Conservation (phyloP, 2,329 filamentous ascomycete genomes). For the Calonectria hawksworthii region DNA sequence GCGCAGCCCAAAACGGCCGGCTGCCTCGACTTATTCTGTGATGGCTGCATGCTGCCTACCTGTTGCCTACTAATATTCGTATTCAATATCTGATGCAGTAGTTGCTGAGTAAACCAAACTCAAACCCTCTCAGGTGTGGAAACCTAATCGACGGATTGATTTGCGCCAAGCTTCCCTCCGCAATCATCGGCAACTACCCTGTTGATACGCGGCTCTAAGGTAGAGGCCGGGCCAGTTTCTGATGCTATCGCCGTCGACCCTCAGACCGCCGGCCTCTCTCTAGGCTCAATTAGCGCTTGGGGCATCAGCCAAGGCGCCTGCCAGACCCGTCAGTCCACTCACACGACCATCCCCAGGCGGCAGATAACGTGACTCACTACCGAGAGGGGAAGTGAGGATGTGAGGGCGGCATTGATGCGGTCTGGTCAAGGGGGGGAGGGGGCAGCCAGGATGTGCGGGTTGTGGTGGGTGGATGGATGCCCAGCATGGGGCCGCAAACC, state of each 20-base stretch:
- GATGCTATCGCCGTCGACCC: not conserved
- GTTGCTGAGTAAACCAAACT: slow-evolving; percentile 7
- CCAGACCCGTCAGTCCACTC: slow-evolving; percentile 15
- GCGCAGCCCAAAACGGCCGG: slow-evolving; percentile 1
- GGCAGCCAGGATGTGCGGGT: slow-evolving; percentile 25
- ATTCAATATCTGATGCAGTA: slow-evolving; percentile 13
- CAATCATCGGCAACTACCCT: slow-evolving; percentile 8
- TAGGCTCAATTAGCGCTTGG: not conserved
- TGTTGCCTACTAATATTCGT: not conserved
- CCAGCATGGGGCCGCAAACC: slow-evolving; percentile 30
- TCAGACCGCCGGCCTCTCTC: not conserved
- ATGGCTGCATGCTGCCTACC: not conserved
- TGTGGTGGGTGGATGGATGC: slow-evolving; percentile 31
- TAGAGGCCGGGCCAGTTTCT: not conserved
- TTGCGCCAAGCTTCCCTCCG: slow-evolving; percentile 3
- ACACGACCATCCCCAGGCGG: not conserved
- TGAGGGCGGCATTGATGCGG: slow-evolving; percentile 2
- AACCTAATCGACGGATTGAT: slow-evolving; percentile 14
- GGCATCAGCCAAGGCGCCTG: slow-evolving; percentile 19
- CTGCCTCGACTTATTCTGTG: not conserved
- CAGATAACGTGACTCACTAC: slow-evolving; percentile 29
- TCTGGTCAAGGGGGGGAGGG: slow-evolving; percentile 8
- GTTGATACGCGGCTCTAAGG: slow-evolving; percentile 11
- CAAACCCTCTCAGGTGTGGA: not conserved
- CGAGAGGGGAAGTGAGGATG: slow-evolving; percentile 11